These are phyloP conservation scores for Conringia planisiliqua DNA, from an alignment of 345 rosid species.

Conservation along the genomic window DNA sequence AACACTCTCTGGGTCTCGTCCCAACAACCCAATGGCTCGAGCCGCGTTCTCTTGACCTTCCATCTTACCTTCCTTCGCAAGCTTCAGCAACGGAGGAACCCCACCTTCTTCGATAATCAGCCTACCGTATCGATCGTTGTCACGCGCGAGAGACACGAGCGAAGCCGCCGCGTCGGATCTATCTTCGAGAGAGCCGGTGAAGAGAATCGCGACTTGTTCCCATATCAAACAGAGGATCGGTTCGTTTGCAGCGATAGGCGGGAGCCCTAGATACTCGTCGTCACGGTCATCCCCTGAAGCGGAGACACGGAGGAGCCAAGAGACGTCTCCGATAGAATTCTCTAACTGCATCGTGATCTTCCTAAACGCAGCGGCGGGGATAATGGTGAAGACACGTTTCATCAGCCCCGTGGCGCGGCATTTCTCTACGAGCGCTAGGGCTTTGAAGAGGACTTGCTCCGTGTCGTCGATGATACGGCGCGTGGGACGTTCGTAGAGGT, in stretches of 20 bases:
- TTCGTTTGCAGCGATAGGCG: constrained; percentile 84
- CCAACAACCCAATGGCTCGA: constrained; percentile 70
- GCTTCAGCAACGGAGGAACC: constrained; percentile 64
- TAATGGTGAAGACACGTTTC: constrained; percentile 73
- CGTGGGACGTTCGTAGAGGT: constrained; percentile 71
- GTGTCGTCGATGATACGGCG: constrained; percentile 74
- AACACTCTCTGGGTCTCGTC: constrained; percentile 70
- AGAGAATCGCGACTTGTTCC: constrained; percentile 81
- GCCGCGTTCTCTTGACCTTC: constrained; percentile 86
- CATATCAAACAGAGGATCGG: constrained; percentile 80
- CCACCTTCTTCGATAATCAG: constrained; percentile 91
- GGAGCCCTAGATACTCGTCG: constrained; percentile 66
- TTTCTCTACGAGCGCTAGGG: constrained; percentile 52
- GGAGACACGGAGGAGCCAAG: constrained; percentile 74
- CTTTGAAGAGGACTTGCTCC: constrained; percentile 70
- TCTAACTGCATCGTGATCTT: constrained; percentile 65
- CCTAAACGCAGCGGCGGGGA: constrained; percentile 73
- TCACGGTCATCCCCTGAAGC: constrained; percentile 54
- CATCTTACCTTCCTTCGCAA: constrained; percentile 68
- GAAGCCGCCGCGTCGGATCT: constrained; percentile 77
- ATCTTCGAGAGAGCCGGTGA: constrained; percentile 56
- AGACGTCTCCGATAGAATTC: constrained; percentile 75
- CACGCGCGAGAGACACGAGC: constrained; percentile 72
- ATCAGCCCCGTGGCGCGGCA: constrained; percentile 66
- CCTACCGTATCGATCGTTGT: constrained; percentile 68